phyloP scores from a whole-genome alignment of 2,329 filamentous ascomycete genomes.

The Stagonosporopsis tanaceti region DNA sequence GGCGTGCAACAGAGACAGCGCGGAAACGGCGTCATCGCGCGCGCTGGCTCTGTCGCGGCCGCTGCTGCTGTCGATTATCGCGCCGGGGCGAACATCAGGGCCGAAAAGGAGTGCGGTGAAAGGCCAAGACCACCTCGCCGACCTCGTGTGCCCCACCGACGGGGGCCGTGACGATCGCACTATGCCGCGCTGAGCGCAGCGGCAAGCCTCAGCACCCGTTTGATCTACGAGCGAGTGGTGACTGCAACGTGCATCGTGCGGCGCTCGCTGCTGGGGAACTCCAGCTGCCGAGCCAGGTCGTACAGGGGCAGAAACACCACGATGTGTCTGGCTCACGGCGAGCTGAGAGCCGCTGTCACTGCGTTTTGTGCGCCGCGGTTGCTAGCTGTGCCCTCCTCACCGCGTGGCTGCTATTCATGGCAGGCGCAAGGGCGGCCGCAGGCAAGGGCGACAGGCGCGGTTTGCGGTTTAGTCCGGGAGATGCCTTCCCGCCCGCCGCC shows the following conservation, averaged over 20 bases:
- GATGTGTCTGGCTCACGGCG: slow-evolving; percentile 12
- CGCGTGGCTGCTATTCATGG: slow-evolving; percentile 22
- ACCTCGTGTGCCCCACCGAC: slow-evolving; percentile 41
- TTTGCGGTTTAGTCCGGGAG: slow-evolving; percentile 20
- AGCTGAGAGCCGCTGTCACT: slow-evolving; percentile 22
- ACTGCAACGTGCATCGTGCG: slow-evolving; percentile 44
- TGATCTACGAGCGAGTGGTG: slow-evolving; percentile 47
- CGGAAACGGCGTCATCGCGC: slow-evolving; percentile 10
- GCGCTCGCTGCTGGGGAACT: slow-evolving; percentile 26
- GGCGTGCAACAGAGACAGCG: slow-evolving; percentile 18
- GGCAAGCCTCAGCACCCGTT: slow-evolving; percentile 49
- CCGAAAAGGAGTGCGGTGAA: slow-evolving; percentile 36
- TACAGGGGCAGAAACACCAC: slow-evolving; percentile 22
- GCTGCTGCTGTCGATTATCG: slow-evolving; percentile 10
- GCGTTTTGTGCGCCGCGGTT: slow-evolving; percentile 2
- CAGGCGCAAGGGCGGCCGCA: slow-evolving; percentile 13
- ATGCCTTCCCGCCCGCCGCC: slow-evolving; percentile 25
- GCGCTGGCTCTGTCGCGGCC: slow-evolving; percentile 22
- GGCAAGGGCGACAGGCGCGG: slow-evolving; percentile 22
- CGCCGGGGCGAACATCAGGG: slow-evolving; percentile 35
- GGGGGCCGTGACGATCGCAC: slow-evolving; percentile 40
- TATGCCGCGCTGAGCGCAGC: slow-evolving; percentile 37
- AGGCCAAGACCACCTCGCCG: slow-evolving; percentile 48
- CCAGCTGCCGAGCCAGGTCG: slow-evolving; percentile 12
- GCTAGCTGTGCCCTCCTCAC: background rate